phyloP scores from a whole-genome alignment of 192 early-diverging fungal genomes.

The Podila minutissima region DNA sequence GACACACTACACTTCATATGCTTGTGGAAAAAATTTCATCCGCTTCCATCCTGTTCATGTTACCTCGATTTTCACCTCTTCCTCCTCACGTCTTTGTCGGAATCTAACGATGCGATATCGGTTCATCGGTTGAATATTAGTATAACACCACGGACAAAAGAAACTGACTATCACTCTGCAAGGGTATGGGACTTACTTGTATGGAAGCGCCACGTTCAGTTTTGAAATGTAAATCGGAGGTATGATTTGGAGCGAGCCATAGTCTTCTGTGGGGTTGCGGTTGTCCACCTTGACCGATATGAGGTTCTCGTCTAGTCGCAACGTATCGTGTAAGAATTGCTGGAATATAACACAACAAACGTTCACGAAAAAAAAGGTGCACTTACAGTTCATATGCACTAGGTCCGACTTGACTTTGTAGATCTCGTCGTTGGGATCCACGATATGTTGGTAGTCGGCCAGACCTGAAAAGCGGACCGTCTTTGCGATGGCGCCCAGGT shows the following conservation, averaged over 20 bases:
- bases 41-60: too few species aligned
- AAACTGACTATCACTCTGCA: background rate
- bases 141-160: background rate
- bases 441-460: conserved; percentile 40
- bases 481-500: conserved; percentile 26
- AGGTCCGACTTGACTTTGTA: conserved; percentile 33
- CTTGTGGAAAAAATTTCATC: too few species aligned
- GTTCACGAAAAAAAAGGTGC: too few species aligned
- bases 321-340: too few species aligned
- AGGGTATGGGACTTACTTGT: conserved; percentile 12
- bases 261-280: conserved; percentile 25
- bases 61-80: background rate
- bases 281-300: conserved; percentile 37
- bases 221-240: conserved; percentile 35
- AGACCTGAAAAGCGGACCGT: conserved; percentile 35
- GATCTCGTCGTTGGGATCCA: conserved; percentile 37
- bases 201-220: conserved; percentile 14
- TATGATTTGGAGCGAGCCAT: conserved; percentile 13
- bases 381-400: conserved; percentile 32
- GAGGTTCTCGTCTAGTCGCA: conserved; percentile 27
- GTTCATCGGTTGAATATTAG: too few species aligned
- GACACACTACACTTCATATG: too few species aligned
- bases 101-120: too few species aligned
- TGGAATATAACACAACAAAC: background rate
- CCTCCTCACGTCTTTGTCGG: background rate